Percentiles rank a stretch among this genome's conserved stretches.
Conservation (phyloP, 768 basidiomycete genomes). For the Amanita thiersii region DNA sequence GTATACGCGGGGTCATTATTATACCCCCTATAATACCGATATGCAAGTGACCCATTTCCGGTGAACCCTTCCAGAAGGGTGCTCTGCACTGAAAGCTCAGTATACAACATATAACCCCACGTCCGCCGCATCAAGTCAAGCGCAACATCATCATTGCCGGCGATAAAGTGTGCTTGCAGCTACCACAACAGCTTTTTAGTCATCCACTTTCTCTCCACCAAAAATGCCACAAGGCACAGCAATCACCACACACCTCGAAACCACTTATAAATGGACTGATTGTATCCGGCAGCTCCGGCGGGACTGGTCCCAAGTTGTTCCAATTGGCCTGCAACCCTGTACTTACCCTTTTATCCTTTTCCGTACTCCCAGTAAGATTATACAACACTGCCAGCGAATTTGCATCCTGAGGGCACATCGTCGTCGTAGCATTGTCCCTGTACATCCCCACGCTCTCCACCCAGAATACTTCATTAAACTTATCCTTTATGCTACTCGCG, state of each 20-base stretch:
- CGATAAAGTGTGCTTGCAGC: constrained; percentile 52
- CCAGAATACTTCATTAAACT: constrained; percentile 49
- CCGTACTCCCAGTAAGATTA: constrained; percentile 34
- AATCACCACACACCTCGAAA: no score
- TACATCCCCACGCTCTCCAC: constrained; percentile 39
- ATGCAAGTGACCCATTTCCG: constrained; percentile 48
- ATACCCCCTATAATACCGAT: constrained; percentile 43
- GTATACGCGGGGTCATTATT: constrained; percentile 51
- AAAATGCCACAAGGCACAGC: no score
- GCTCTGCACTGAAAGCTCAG: constrained; percentile 45
- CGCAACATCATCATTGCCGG: constrained; percentile 41
- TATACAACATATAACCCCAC: constrained; percentile 57
- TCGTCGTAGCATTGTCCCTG: constrained; percentile 44
- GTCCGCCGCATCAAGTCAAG: constrained; percentile 44
- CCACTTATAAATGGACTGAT: constrained; percentile 54
- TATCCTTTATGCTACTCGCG: constrained; percentile 38
- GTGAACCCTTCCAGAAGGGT: constrained; percentile 54
- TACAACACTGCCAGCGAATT: constrained; percentile 49
- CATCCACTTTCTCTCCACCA: background rate
- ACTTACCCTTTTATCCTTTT: constrained; percentile 34
- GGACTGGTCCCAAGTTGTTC: constrained; percentile 42
- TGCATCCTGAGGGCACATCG: constrained; percentile 47
- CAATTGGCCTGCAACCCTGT: constrained; percentile 41
- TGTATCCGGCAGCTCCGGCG: constrained; percentile 50
- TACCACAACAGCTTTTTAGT: constrained; percentile 13